Evolutionary conservation across 805 yeast species (phyloP), one percentile per base, ranked within the genome.

Genomic region (Grigorovia humatica): DNA sequence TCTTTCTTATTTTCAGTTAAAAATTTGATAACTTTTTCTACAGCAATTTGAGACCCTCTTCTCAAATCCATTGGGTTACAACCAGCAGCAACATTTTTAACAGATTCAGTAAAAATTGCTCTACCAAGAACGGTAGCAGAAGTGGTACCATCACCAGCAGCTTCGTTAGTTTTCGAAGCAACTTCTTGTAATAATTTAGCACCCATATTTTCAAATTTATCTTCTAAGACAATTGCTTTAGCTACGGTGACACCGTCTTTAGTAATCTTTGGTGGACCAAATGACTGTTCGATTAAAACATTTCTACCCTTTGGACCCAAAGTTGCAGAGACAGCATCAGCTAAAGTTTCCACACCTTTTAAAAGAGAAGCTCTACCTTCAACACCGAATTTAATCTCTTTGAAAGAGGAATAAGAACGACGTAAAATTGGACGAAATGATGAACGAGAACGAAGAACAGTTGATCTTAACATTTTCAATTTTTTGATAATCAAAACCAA

Each of bases 181-280:
- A 93, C 97, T 69, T 93, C 98, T 74, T 90, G 97, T 65, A 91
- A 75, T 59, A 91, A 78, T 74, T 87, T 88, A 52, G 96, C 96
- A 54, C 99, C 99, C 77, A 93, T 77, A 73, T 91, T 91, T 76
- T 91, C 98, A 65, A 90, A 91, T 71, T 84, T 88, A 76, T 93
- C 95, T 68, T 84, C 74, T 59, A 93, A 75, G 44, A 80, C 79
- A 63, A 91, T 81, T 51, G 95, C 82, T 65, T 78, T 81, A 55
- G 99, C 99, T 54, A 91, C 97, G 47, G 98, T 88, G 49, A 89
- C 97, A 80, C 99, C 99, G 70, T 91, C 99, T 76, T 91, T 91
- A 72, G 99, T 91, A 78, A 91, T 91, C 77, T 91, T 91, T 62
- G 99, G 99, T 50, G 96, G 80, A 59, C 96, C 97, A 60, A 88